A percentile compares a stretch with the other conserved stretches of the same genome.
These are phyloP conservation scores for Cryoendolithus antarcticus DNA, from an alignment of 2,329 filamentous ascomycete species.

Conservation along the genomic window DNA sequence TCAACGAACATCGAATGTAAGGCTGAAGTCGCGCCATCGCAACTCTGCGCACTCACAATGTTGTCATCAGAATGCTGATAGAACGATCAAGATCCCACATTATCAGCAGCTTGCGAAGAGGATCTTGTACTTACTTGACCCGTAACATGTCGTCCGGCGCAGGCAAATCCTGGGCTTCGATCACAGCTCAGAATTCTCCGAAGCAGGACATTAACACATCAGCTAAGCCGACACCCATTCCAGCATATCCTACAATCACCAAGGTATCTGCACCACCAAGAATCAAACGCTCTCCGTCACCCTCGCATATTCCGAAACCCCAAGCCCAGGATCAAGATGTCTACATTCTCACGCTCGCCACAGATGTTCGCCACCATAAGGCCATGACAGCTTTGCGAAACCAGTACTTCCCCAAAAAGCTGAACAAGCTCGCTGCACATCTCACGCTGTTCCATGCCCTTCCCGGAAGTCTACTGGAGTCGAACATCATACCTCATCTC, in stretches of 20 bases:
- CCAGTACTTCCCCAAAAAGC: slow-evolving; percentile 29
- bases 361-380: slow-evolving; percentile 25
- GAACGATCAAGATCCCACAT: no score
- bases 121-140: neutral
- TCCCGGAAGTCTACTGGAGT: slow-evolving; percentile 27
- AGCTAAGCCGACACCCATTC: no score
- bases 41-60: no score
- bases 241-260: no score
- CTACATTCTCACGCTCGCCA: slow-evolving; percentile 32
- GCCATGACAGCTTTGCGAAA: slow-evolving; percentile 28
- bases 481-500: slow-evolving; percentile 23
- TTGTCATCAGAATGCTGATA: no score
- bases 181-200: neutral
- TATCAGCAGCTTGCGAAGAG: neutral
- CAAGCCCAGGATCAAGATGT: slow-evolving; percentile 20
- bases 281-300: slow-evolving; percentile 8
- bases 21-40: no score
- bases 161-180: slow-evolving; percentile 2
- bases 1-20: no score
- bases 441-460: slow-evolving; percentile 35
- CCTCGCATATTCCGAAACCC: slow-evolving; percentile 21
- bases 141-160: neutral
- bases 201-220: no score
- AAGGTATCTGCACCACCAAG: no score
- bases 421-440: slow-evolving; percentile 33